Percentiles rank a stretch among this genome's conserved stretches.
phyloP scores from a whole-genome alignment of 2,329 filamentous ascomycete genomes.

The Trichoderma arundinaceum region DNA sequence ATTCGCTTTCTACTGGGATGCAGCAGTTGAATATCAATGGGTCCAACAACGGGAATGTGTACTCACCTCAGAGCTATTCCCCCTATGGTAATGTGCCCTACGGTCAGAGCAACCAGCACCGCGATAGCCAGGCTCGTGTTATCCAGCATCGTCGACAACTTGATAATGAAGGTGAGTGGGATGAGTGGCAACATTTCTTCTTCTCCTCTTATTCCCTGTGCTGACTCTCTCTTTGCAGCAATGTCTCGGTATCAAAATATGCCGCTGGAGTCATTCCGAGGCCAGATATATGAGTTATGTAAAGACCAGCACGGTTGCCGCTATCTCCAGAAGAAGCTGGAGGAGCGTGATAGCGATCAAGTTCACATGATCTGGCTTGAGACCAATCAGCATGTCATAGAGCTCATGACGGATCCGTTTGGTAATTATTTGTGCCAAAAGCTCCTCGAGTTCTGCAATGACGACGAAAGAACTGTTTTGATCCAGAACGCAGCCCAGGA shows the following conservation, averaged over 20 bases:
- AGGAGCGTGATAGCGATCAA: slow-evolving; percentile 82
- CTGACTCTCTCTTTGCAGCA: slow-evolving; percentile 46
- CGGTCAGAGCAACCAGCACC: slow-evolving; percentile 56
- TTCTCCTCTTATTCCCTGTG: background rate
- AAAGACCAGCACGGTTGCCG: slow-evolving; percentile 98
- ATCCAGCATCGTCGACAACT: slow-evolving; percentile 77
- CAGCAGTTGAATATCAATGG: slow-evolving; percentile 65
- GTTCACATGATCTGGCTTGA: slow-evolving; percentile 94
- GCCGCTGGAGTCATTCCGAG: slow-evolving; percentile 77
- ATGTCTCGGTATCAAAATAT: slow-evolving; percentile 85
- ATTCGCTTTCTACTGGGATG: slow-evolving; percentile 70
- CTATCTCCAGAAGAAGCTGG: slow-evolving; percentile 95
- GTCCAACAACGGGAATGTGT: slow-evolving; percentile 52
- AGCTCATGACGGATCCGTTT: slow-evolving; percentile 98
- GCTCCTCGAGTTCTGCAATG: slow-evolving; percentile 91
- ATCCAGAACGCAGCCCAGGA: slow-evolving; percentile 88
- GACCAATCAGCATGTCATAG: slow-evolving; percentile 90
- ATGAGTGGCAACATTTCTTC: background rate
- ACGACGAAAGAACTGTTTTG: slow-evolving; percentile 90
- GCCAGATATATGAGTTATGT: slow-evolving; percentile 87
- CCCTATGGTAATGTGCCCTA: slow-evolving; percentile 60
- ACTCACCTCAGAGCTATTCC: slow-evolving; percentile 62
- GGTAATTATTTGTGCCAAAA: slow-evolving; percentile 99
- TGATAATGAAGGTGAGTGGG: slow-evolving; percentile 68
- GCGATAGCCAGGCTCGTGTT: slow-evolving; percentile 77